Evolutionary conservation across 768 basidiomycete species (phyloP).

Genomic region (Kwoniella europaea): DNA sequence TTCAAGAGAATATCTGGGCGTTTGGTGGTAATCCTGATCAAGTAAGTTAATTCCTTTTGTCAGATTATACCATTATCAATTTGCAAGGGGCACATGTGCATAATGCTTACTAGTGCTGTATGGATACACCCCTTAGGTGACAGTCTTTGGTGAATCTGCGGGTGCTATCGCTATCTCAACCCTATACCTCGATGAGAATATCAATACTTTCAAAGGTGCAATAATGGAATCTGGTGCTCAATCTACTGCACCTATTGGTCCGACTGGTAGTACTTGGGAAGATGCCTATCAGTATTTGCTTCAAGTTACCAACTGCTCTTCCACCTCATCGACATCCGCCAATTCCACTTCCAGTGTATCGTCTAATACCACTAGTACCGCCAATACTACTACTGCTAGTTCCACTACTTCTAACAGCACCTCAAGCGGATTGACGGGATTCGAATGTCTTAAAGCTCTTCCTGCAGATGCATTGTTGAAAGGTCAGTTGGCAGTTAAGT

Average conservation of each 20-base stretch:
- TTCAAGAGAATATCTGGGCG: slow-evolving; percentile 69
- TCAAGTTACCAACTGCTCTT: slow-evolving; percentile 37
- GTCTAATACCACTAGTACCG: slow-evolving; percentile 16
- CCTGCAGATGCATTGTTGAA: slow-evolving; percentile 39
- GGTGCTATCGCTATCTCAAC: slow-evolving; percentile 65
- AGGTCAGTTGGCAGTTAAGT: slow-evolving; percentile 39
- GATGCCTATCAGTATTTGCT: slow-evolving; percentile 44
- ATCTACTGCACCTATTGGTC: slow-evolving; percentile 27
- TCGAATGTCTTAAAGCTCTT: slow-evolving; percentile 45
- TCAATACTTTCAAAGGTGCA: slow-evolving; percentile 23
- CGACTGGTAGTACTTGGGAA: slow-evolving; percentile 32
- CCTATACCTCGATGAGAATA: slow-evolving; percentile 50
- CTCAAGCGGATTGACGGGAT: slow-evolving; percentile 20
- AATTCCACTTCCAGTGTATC: background rate
- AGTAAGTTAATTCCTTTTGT: background rate
- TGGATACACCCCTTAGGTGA: slow-evolving; percentile 53
- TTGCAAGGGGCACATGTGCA: no score
- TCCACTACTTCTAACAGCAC: slow-evolving; percentile 7
- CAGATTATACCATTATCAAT: no score
- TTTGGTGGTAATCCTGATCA: slow-evolving; percentile 68
- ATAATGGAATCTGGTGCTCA: slow-evolving; percentile 47
- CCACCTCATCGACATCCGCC: slow-evolving; percentile 11
- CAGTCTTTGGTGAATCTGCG: slow-evolving; percentile 65
- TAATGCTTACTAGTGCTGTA: background rate
- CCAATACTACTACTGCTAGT: background rate